Evolutionary conservation across 257 asterid species (phyloP).

Genomic region (Hygrophila difformis): DNA sequence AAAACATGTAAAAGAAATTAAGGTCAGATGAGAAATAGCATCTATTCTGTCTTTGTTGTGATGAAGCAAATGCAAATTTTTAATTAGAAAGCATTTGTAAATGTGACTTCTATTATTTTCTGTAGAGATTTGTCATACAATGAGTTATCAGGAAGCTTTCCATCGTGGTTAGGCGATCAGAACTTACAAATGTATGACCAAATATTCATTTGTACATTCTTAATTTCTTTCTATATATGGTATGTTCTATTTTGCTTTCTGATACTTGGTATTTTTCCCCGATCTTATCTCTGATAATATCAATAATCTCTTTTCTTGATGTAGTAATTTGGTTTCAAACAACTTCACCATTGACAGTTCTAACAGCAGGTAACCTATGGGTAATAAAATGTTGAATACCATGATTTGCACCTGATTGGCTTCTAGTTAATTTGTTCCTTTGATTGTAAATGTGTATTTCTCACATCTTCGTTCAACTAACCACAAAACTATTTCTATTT

Average conservation of each 20-base stretch:
- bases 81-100: not conserved
- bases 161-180: conserved; percentile 50
- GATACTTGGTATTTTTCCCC: not conserved
- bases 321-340: conserved; percentile 70
- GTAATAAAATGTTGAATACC: not conserved
- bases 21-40: not conserved
- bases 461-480: not conserved
- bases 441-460: not conserved
- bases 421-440: not conserved
- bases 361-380: conserved; percentile 45
- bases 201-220: not conserved
- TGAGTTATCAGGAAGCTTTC: conserved; percentile 59
- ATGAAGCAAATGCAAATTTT: not conserved
- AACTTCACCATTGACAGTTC: conserved; percentile 42
- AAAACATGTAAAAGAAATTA: too few species aligned
- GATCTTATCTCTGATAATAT: not conserved
- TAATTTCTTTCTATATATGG: not conserved
- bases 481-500: conserved; percentile 16
- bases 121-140: conserved; percentile 80
- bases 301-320: conserved; percentile 5
- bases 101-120: conserved; percentile 6
- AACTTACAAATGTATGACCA: conserved; percentile 48
- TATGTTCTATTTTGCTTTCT: not conserved
- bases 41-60: not conserved
- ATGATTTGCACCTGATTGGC: not conserved